Base-by-base conservation (phyloP, 495 filamentous ascomycete genomes). In the Hypomontagnella submonticulosa region DNA sequence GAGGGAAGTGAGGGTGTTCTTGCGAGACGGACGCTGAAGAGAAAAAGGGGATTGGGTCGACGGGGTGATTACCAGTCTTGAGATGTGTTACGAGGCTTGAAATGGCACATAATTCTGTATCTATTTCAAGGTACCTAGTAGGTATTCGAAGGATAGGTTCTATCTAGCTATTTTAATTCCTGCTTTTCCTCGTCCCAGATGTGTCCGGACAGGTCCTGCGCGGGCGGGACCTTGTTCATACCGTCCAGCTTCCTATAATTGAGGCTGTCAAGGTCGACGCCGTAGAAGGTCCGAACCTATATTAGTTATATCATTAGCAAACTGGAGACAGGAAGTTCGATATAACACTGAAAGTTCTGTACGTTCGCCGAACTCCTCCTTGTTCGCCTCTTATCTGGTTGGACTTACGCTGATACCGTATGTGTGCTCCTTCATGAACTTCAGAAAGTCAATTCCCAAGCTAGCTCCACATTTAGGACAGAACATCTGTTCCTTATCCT, bases 371-470 rank as follows among this genome's bases (percentile, higher is more conserved):
- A n/a, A n/a, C n/a, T n/a, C n/a, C n/a, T n/a, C n/a, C n/a, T n/a
- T n/a, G n/a, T n/a, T n/a, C n/a, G n/a, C n/a, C n/a, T 27, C 23
- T 27, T 27, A 27, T n/a, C n/a, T n/a, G n/a, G n/a, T n/a, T n/a
- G n/a, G n/a, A 55, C 73, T 59, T 56, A 75, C 71, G 42, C 59
- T 75, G 37, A 75, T 67, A 10, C 73, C 73, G 47, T 73, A 73
- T 15, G 50, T 52, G 19, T 61, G 57, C n/a, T 67, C 55, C 36
- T 60, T 48, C 19, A 55, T 33, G 7, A 47, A 10, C 1, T 66
- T 60, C 4, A 34, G 27, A 51, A 75, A 75, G 47, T 75, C 71
- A 37, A 75, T 75, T 41, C 73, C 73, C n/a, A 75, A 51, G 57
- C 66, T 71, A 33, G 69, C 23, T 23, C 73, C 67, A 66, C 73